Evolutionary conservation across 1,284 basidiomycete genomes (phyloP).

Genomic region (Phellopilus nigrolimitatus): DNA sequence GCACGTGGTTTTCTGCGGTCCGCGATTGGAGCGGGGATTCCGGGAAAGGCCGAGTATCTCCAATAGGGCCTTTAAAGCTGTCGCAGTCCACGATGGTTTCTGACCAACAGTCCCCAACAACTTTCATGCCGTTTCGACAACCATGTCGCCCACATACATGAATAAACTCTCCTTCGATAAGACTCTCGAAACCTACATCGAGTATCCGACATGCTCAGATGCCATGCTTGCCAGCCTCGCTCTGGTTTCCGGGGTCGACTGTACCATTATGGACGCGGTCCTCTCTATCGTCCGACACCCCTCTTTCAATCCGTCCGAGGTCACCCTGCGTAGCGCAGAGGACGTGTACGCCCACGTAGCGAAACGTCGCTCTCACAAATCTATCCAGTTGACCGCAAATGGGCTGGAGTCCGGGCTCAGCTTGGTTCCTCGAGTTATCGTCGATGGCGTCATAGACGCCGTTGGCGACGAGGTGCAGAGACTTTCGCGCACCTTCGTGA

Average conservation of each 20-base stretch:
- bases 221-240: neutral
- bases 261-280: neutral
- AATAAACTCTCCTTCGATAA: neutral
- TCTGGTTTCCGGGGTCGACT: neutral
- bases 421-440: neutral
- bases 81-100: too few relatives aligned
- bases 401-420: neutral
- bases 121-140: neutral
- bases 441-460: neutral
- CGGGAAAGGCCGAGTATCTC: too few relatives aligned
- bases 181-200: neutral
- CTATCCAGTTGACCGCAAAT: neutral
- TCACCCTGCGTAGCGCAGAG: neutral
- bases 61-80: too few relatives aligned
- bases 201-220: neutral
- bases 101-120: neutral
- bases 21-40: too few relatives aligned
- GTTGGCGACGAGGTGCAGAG: neutral
- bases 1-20: too few relatives aligned
- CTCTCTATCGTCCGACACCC: neutral
- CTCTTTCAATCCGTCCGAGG: neutral
- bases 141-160: neutral
- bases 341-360: neutral
- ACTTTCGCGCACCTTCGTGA: neutral
- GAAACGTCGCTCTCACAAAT: neutral